Evolutionary conservation across 805 yeast genomes (phyloP), one percentile per base, ranked within the genome.

Genomic region (Wickerhamiella lipophila): DNA sequence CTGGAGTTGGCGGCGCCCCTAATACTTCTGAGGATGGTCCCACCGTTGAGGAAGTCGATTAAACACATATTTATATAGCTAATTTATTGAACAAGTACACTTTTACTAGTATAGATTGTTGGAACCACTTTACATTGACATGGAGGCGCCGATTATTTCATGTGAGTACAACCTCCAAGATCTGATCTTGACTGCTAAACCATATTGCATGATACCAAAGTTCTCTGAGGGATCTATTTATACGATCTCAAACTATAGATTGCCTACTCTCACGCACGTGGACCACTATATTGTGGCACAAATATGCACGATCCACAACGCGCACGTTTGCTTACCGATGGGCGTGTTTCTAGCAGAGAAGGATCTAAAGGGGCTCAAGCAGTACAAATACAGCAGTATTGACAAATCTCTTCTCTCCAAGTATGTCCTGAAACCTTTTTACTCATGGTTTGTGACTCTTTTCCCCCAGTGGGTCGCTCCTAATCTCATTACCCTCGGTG

Each of bases 401-500:
- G 97, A 88, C 61, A 79, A 80, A 51, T 86, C 96, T 0, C 64
- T 83, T 38, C 67, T 80, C 22, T 81, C 96, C 11, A 80, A 79
- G 60, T 78, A 77, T 57, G 64, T 87, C 12, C 70, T 88, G 57
- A 86, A 84, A 60, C 84, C 81, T 47, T 88, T 86, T 70, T 89
- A 96, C 92, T 65, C 70, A 47, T 64, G 71, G 52, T 81, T 86
- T 61, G 88, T 81, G 29, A 62, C 69, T 42, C 68, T 85, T 30
- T 85, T 88, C 67, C 97, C 97, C 1, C 50, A 73, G 53, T 79
- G 79, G 75, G 77, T 89, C 81, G 96, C 96, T 3, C 58, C 95
- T 84, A 41, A 86, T 81, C 62, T 76, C 60, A 81, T 88, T 49
- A 89, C 97, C 0, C 67, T 89, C 25, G 67, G 75, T 11, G 97